Evolutionary conservation across 163 green algal species (phyloP).

Genomic region (Volvox carteri): DNA sequence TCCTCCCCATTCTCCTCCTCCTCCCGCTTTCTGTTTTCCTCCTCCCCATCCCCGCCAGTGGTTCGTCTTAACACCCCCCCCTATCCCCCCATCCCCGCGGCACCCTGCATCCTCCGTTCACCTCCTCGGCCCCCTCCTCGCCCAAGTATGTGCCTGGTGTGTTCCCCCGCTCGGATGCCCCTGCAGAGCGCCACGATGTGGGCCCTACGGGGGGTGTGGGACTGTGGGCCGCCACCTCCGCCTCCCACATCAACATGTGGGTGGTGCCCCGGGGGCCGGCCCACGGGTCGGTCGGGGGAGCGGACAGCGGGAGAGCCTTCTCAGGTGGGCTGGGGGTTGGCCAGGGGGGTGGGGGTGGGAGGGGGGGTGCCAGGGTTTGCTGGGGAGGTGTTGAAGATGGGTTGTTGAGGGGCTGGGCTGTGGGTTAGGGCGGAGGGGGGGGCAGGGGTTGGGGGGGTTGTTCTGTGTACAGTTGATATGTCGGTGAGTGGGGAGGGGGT

Average conservation of each 20-base stretch:
- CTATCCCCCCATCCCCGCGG: too few relatives aligned
- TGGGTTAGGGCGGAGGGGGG: too few relatives aligned
- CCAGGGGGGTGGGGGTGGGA: not conserved
- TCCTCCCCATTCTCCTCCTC: not conserved
- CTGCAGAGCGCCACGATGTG: not conserved
- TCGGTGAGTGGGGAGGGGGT: too few relatives aligned
- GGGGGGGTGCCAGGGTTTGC: too few relatives aligned
- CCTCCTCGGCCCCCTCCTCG: not conserved
- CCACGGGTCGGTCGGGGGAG: not conserved
- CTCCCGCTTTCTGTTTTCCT: not conserved
- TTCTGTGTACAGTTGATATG: too few relatives aligned
- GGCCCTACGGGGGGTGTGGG: not conserved
- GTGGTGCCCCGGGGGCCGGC: slow-evolving; percentile 2
- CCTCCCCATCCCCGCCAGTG: not conserved
- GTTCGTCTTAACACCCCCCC: too few relatives aligned
- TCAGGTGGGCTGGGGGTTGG: slow-evolving; percentile 1
- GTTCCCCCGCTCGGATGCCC: not conserved
- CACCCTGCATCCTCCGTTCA: too few relatives aligned
- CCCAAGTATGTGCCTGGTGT: not conserved
- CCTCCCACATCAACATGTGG: slow-evolving; percentile 60
- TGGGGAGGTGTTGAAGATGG: too few relatives aligned
- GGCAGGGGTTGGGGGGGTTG: too few relatives aligned
- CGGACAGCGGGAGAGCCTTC: slow-evolving; percentile 11
- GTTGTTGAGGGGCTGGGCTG: too few relatives aligned
- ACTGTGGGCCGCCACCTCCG: slow-evolving; percentile 60